Base-by-base conservation (phyloP, 768 basidiomycete species). In the Saitozyma sp. region DNA sequence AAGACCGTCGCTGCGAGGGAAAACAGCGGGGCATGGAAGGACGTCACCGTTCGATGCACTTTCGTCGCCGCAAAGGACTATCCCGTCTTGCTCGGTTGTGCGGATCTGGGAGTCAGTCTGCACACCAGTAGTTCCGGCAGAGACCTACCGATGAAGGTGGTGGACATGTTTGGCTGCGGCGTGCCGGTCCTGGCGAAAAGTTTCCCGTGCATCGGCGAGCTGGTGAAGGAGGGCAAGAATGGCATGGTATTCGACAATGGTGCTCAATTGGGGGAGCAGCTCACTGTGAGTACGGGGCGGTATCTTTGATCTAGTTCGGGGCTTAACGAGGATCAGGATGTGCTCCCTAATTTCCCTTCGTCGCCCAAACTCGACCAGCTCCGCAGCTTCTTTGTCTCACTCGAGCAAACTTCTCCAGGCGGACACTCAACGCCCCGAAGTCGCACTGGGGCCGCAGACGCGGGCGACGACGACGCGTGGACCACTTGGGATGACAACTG, bases 81-180 rank as follows among this genome's bases (percentile, higher is more conserved):
- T 78, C 93, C 96, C 0, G 73, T 86, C 0, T 78, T 98, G 39
- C 82, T 99, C 5, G 95, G 94, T 40, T 89, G 91, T 4, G 91
- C 93, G 9, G 93, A 99, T 78, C 70, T 99, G 46, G 96, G 96
- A 2, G 85, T 98, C 61, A 92, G 87, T 64, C 80, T 99, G 54
- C 96, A 99, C 80, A 86, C 87, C 6, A 94, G 91, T 77, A 92
- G 91, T 0, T 94, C 91, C 2, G 89, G 85, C 1, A 81, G 93
- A 60, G 96, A 99, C 79, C 82, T 99, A 58, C 96, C 96, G 3
- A 99, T 99, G 96, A 99, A 99, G 79, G 87, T 99, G 6, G 92
- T 99, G 8, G 96, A 99, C 78, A 97, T 98, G 95, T 97, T 98
- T 81, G 96, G 96, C 5, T 97, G 94, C 69, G 89, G 89, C 6